Base-by-base conservation (phyloP, 2,329 filamentous ascomycete genomes). In the Cadophora gregata region DNA sequence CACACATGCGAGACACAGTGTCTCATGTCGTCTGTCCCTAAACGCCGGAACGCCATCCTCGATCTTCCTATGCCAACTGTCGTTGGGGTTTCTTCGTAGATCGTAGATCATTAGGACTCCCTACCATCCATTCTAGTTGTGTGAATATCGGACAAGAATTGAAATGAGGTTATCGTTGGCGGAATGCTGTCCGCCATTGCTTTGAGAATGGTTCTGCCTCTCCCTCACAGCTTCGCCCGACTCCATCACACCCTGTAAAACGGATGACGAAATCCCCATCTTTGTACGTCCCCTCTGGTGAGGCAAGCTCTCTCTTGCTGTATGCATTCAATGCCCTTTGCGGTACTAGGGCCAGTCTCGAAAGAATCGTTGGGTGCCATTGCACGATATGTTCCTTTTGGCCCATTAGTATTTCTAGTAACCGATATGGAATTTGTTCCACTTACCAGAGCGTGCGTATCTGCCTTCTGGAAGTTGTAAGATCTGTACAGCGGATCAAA, bases 381-480 rank as follows among this genome's bases (percentile, higher is more conserved):
- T 97, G 95, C 38, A 93, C 88, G 72, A 95, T 91, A 77, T 96
- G 92, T 80, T 95, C 92, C 91, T 94, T 69, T 31, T 56, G 50
- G 51, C n/a, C 19, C 45, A 51, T 66, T 16, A 74, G 55, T 25
- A 24, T 45, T 45, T n/a, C 31, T 51, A 24, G 6, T 53, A 4
- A 33, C 7, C 59, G 33, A 29, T 10, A 48, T 27, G n/a, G 14
- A 60, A 27, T 45, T 50, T 58, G 47, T 38, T 21, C 42, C 21
- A 78, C 88, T 77, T 83, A 93, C 96, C 82, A 99, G 80, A 60
- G 95, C 94, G 81, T 99, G 95, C 27, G 85, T 87, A 79, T 99
- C 96, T 0, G 93, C 94, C 78, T 96, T 97, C 76, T 96, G 93
- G 76, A 99, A 99, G 77, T 97, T 97, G 81, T 99, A 99, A 72